Evolutionary conservation across 2,329 filamentous ascomycete species (phyloP).

Genomic region (Xylaria sp.): DNA sequence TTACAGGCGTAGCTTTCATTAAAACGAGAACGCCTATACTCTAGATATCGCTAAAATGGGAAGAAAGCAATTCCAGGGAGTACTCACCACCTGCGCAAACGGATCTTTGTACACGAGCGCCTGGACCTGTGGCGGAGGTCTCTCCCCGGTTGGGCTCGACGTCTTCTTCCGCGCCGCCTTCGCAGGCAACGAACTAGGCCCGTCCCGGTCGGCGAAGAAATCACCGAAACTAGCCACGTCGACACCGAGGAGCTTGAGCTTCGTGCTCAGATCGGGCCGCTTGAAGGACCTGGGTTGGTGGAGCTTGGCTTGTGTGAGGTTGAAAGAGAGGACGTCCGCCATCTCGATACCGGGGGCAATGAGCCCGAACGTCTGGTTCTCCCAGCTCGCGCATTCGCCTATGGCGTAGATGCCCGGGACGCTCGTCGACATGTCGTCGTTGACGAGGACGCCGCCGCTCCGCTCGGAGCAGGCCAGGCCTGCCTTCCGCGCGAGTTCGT

Average conservation of each 20-base stretch:
- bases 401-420: slow-evolving; percentile 82
- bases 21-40: no score
- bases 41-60: no score
- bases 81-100: slow-evolving; percentile 72
- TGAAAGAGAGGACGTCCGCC: slow-evolving; percentile 92
- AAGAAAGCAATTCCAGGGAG: no score
- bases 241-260: slow-evolving; percentile 88
- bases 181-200: slow-evolving; percentile 78
- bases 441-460: slow-evolving; percentile 80
- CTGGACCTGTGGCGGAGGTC: slow-evolving; percentile 74
- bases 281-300: slow-evolving; percentile 79
- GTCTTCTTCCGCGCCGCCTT: slow-evolving; percentile 61
- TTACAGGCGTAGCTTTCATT: no score
- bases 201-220: slow-evolving; percentile 90
- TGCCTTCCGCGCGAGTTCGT: slow-evolving; percentile 76
- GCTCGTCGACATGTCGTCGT: slow-evolving; percentile 75
- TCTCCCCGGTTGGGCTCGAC: slow-evolving; percentile 60
- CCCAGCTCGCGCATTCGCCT: slow-evolving; percentile 91
- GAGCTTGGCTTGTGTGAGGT: slow-evolving; percentile 83
- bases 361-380: slow-evolving; percentile 85
- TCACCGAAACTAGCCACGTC: slow-evolving; percentile 95
- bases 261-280: slow-evolving; percentile 88
- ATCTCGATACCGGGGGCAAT: slow-evolving; percentile 93
- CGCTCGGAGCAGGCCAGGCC: slow-evolving; percentile 78
- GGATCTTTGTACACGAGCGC: slow-evolving; percentile 89